Evolutionary conservation across 2,329 filamentous ascomycete genomes (phyloP), one percentile per base, ranked within the genome.

Genomic region (Fusarium sulawesiense): DNA sequence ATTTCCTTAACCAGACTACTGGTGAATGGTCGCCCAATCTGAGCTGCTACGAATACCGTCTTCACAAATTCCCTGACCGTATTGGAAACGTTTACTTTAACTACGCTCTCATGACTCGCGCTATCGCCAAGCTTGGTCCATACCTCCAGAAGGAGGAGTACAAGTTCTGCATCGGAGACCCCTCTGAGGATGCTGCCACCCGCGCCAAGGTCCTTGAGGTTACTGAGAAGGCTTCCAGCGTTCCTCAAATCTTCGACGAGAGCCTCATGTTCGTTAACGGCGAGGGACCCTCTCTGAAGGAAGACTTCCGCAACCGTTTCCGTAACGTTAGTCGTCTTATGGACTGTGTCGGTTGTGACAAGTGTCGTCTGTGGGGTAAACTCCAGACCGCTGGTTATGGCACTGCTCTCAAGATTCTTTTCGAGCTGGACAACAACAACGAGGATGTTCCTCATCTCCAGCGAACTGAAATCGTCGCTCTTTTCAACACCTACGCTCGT

Each of bases 71-170:
- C 78, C 93, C 95, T 0, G 96, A 99, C 73, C 92, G 95, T 65
- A 92, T 99, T 76, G 96, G 94, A 73, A 99, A 99, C 80, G 86
- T 99, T 51, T 99, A 99, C 84, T 99, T 99, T 85, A 98, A 99
- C 87, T 99, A 97, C 77, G 96, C 96, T 1, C 87, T 99, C n/a
- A 86, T 99, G 42, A 92, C 95, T 27, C 92, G 96, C 51, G 96
- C 96, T 14, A 88, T 98, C 42, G 92, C 93, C 56, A 99, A 99
- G 82, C 87, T 98, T 11, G 92, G 92, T 14, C 92, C 93, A 25
- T 91, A 94, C 73, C 86, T 98, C 12, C 85, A 91, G 69, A 76
- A 74, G 7, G 68, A 82, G 30, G 85, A 88, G 67, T 98, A 98
- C 82, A 96, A 93, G 0, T 99, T 97, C 80, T 99, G 96, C 81